phyloP scores from a whole-genome alignment of 768 basidiomycete species.

The Gloeophyllum trabeum region DNA sequence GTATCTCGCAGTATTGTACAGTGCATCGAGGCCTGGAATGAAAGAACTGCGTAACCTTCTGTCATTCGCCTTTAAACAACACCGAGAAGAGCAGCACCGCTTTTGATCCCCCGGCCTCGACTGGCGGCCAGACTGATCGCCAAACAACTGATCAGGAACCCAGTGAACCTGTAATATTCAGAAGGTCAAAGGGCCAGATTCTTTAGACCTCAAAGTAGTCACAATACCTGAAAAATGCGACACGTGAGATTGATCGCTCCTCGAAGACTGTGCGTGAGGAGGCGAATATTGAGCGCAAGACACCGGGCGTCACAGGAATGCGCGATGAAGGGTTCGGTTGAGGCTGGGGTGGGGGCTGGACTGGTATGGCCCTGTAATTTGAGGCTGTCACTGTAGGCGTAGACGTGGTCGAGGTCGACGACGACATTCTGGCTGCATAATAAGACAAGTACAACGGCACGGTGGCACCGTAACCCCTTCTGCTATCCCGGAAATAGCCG shows the following conservation, averaged over 20 bases:
- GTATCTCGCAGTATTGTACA: too few species aligned
- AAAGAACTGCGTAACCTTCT: too few species aligned
- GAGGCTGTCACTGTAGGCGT: background rate
- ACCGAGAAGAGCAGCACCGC: conserved; percentile 55
- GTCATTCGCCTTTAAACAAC: conserved; percentile 31
- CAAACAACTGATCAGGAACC: conserved; percentile 74
- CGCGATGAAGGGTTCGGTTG: conserved; percentile 39
- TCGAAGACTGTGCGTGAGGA: conserved; percentile 75
- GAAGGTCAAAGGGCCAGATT: conserved; percentile 78
- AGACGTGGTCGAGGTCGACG: background rate
- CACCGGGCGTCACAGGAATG: conserved; percentile 77
- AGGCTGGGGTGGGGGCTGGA: conserved; percentile 26
- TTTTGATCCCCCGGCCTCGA: conserved; percentile 55
- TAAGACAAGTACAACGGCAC: too few species aligned
- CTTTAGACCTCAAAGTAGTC: conserved; percentile 73
- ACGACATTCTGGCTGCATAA: too few species aligned
- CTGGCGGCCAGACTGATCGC: conserved; percentile 70
- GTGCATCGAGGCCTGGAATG: too few species aligned
- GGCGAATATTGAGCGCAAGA: conserved; percentile 75
- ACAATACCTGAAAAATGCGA: conserved; percentile 87
- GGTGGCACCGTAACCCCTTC: too few species aligned
- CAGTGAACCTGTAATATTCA: conserved; percentile 74
- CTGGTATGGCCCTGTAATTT: conserved; percentile 14
- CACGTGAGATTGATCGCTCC: conserved; percentile 73
- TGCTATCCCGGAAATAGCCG: too few species aligned